These are phyloP conservation scores for Fibroporia radiculosa DNA, from an alignment of 768 basidiomycete genomes.

Conservation along the genomic window DNA sequence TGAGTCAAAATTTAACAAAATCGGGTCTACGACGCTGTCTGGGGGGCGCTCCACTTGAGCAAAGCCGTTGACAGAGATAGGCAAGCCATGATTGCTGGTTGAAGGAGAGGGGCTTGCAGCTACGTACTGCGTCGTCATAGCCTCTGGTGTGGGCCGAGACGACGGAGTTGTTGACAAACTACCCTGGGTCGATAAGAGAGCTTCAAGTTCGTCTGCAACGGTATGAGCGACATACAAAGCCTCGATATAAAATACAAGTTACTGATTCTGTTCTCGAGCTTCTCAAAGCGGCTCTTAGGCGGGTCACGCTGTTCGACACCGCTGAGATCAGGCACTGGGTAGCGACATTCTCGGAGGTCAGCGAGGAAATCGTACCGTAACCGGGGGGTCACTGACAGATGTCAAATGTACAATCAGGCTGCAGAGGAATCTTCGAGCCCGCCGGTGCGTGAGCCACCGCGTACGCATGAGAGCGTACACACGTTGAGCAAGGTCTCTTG, in stretches of 20 bases:
- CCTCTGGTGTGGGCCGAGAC: too few species aligned
- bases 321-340: slow-evolving; percentile 8
- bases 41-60: neutral
- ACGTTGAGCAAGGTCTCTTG: slow-evolving; percentile 69
- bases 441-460: slow-evolving; percentile 54
- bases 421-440: slow-evolving; percentile 42
- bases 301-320: slow-evolving; percentile 33
- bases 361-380: neutral
- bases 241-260: slow-evolving; percentile 17
- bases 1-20: too few species aligned
- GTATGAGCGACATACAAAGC: neutral
- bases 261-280: slow-evolving; percentile 64
- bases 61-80: too few species aligned
- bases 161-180: neutral
- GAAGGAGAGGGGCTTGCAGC: too few species aligned
- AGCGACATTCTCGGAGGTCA: neutral
- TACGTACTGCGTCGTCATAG: too few species aligned
- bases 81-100: too few species aligned
- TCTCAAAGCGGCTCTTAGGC: slow-evolving; percentile 55
- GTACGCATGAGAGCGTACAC: slow-evolving; percentile 68
- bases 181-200: slow-evolving; percentile 55
- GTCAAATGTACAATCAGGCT: slow-evolving; percentile 69
- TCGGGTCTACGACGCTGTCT: neutral
- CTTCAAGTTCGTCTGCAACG: slow-evolving; percentile 57
- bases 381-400: slow-evolving; percentile 38